Evolutionary conservation across 2,329 filamentous ascomycete genomes (phyloP).

Genomic region (Cucurbitaria berberidis): DNA sequence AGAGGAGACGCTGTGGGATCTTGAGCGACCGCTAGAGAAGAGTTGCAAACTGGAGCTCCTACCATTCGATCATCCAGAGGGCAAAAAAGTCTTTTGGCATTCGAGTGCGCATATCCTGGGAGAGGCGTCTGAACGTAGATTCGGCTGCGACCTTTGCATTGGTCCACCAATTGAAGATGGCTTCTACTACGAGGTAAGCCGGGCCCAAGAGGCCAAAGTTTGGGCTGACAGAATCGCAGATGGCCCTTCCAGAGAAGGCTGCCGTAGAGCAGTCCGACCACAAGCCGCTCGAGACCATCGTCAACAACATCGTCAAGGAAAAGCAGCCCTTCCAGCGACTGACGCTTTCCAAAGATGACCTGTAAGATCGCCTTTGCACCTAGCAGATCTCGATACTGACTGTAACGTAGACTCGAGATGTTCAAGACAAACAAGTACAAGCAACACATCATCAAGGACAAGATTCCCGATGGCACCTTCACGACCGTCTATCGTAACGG

Average conservation of each 20-base stretch:
- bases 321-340: slow-evolving; percentile 94
- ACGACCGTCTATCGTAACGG: slow-evolving; percentile 96
- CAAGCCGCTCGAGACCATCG: slow-evolving; percentile 81
- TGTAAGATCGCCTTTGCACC: slow-evolving; percentile 49
- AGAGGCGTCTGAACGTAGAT: slow-evolving; percentile 88
- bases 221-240: slow-evolving; percentile 50
- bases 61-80: slow-evolving; percentile 76
- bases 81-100: slow-evolving; percentile 98
- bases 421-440: slow-evolving; percentile 99
- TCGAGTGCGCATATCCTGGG: slow-evolving; percentile 95
- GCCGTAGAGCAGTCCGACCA: slow-evolving; percentile 78
- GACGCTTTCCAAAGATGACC: slow-evolving; percentile 85
- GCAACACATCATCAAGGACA: slow-evolving; percentile 94
- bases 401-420: slow-evolving; percentile 72
- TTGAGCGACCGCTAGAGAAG: slow-evolving; percentile 87
- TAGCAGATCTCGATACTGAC: not conserved
- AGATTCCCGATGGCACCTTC: slow-evolving; percentile 84
- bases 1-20: slow-evolving; percentile 82
- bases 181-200: slow-evolving; percentile 81
- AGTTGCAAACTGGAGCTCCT: slow-evolving; percentile 85
- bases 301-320: slow-evolving; percentile 88
- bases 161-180: slow-evolving; percentile 90
- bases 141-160: slow-evolving; percentile 90
- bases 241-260: slow-evolving; percentile 77
- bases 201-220: not conserved